A percentile compares a stretch with the other conserved stretches of the same genome.
phyloP scores from a whole-genome alignment of 2,329 filamentous ascomycete species.

The Ophiocordyceps camponoti-leonardi region DNA sequence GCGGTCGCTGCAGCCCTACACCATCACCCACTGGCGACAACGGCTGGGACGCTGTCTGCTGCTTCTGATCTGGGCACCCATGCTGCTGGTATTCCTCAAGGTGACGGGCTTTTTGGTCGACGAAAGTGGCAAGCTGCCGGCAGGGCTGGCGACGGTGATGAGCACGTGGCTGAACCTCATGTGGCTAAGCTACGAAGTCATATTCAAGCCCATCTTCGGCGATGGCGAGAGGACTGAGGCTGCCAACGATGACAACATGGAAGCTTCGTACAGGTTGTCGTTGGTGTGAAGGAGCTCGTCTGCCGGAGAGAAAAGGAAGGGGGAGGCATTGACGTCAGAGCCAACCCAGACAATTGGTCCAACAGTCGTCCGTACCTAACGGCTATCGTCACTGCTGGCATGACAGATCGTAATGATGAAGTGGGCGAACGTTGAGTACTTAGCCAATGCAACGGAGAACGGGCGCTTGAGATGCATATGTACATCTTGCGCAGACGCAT shows the following conservation, averaged over 20 bases:
- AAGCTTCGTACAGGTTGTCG: constrained; percentile 10
- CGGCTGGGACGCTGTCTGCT: constrained; percentile 47
- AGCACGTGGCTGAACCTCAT: constrained; percentile 31
- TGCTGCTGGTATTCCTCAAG: constrained; percentile 35
- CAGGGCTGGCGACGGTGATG: constrained; percentile 41
- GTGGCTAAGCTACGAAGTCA: constrained; percentile 27
- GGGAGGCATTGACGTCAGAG: not conserved
- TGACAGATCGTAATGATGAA: too few relatives aligned
- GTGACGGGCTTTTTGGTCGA: constrained; percentile 35
- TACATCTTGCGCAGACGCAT: too few relatives aligned
- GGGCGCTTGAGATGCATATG: too few relatives aligned
- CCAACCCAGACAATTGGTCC: too few relatives aligned
- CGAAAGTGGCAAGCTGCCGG: constrained; percentile 48
- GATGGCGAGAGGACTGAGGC: constrained; percentile 58
- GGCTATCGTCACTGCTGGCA: too few relatives aligned
- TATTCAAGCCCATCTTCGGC: constrained; percentile 50
- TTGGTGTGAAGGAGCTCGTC: not conserved
- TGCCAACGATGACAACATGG: not conserved
- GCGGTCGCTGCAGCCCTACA: constrained; percentile 50
- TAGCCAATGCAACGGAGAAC: too few relatives aligned
- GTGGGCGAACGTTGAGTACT: too few relatives aligned
- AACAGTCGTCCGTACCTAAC: too few relatives aligned
- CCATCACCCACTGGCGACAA: constrained; percentile 49
- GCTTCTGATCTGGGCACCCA: constrained; percentile 33
- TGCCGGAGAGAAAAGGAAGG: not conserved